These are phyloP conservation scores for Umbelopsis isabellina DNA, from an alignment of 192 early-diverging fungal species.

Conservation along the genomic window DNA sequence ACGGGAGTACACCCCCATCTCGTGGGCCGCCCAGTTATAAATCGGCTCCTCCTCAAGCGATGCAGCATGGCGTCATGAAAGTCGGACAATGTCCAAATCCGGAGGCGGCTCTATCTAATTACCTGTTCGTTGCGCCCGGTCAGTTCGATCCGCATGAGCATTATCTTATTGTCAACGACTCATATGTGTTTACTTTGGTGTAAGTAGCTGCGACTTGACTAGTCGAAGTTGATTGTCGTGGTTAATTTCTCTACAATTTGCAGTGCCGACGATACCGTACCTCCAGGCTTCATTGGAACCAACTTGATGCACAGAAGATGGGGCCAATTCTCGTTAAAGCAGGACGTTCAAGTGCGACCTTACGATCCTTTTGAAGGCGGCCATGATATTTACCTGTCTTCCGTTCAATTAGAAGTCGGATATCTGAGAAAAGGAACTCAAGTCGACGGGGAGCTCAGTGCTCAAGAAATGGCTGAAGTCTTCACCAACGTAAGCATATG, in stretches of 20 bases:
- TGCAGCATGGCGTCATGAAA: constrained; percentile 21
- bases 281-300: constrained; percentile 54
- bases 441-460: constrained; percentile 64
- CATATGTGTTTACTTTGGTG: constrained; percentile 83
- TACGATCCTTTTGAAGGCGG: constrained; percentile 62
- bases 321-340: constrained; percentile 65
- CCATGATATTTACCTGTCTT: constrained; percentile 44
- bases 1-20: not conserved
- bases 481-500: constrained; percentile 52
- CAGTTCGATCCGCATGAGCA: constrained; percentile 71
- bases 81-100: constrained; percentile 53
- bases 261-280: constrained; percentile 50
- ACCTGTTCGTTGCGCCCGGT: constrained; percentile 69
- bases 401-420: constrained; percentile 61
- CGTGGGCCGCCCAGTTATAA: not conserved
- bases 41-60: not conserved
- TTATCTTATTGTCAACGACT: constrained; percentile 79
- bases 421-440: constrained; percentile 57
- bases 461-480: constrained; percentile 70
- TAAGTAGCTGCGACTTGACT: constrained; percentile 24
- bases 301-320: constrained; percentile 64
- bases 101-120: constrained; percentile 68
- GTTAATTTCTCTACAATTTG: not conserved
- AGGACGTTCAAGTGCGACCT: constrained; percentile 62
- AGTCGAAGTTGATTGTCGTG: not conserved